phyloP scores from a whole-genome alignment of 345 rosid species.

The Eucalyptus marginata region DNA sequence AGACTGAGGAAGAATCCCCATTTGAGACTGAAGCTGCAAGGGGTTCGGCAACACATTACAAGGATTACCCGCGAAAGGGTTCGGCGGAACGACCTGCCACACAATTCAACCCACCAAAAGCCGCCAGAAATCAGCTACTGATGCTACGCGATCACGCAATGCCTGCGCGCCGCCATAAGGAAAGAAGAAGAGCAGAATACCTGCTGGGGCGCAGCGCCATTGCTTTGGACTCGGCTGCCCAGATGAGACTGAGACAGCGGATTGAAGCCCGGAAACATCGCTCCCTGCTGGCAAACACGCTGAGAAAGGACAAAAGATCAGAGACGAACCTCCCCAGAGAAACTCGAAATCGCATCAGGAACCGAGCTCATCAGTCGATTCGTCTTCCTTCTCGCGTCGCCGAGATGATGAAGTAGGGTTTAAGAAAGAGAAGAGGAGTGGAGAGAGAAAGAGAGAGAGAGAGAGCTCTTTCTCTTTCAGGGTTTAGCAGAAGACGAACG shows the following conservation, averaged over 20 bases:
- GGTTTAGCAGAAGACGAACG: neutral
- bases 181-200: neutral
- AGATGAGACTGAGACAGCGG: neutral
- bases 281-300: neutral
- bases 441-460: neutral
- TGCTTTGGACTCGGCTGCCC: neutral
- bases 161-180: neutral
- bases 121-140: neutral
- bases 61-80: neutral
- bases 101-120: neutral
- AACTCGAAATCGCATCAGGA: neutral
- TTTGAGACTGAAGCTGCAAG: neutral
- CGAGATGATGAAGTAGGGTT: neutral
- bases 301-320: neutral
- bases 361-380: neutral
- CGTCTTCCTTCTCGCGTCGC: neutral
- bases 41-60: neutral
- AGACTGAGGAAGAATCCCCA: slow-evolving; percentile 11
- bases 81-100: neutral
- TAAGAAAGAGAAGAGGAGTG: neutral
- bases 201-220: neutral
- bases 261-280: neutral
- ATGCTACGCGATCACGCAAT: neutral
- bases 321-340: neutral
- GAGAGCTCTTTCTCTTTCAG: neutral